Evolutionary conservation across 2,329 filamentous ascomycete species (phyloP).

Genomic region (Biscogniauxia marginata): DNA sequence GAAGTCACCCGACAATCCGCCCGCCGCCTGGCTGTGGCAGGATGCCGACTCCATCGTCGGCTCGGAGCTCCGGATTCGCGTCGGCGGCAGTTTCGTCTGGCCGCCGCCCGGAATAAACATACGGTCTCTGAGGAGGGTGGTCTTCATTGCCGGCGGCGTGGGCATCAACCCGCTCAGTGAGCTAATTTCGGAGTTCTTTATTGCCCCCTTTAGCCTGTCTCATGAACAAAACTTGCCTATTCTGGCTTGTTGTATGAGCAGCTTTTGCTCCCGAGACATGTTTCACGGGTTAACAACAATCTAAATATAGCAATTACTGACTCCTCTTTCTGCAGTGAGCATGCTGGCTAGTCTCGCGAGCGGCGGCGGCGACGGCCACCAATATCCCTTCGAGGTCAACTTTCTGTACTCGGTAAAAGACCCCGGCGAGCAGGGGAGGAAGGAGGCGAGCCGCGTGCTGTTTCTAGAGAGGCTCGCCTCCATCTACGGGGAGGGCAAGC

Average conservation of each 20-base stretch:
- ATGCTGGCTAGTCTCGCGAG: constrained; percentile 60
- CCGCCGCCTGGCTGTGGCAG: constrained; percentile 76
- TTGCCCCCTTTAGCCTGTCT: too few relatives aligned
- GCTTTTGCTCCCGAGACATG: too few relatives aligned
- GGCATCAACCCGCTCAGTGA: constrained; percentile 80
- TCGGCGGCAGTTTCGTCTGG: constrained; percentile 80
- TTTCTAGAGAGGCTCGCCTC: constrained; percentile 49
- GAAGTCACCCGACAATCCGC: constrained; percentile 65
- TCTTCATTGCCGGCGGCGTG: constrained; percentile 79
- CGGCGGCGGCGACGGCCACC: constrained; percentile 35
- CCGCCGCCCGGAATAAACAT: constrained; percentile 57
- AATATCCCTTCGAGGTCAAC: constrained; percentile 43
- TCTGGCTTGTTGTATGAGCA: too few relatives aligned
- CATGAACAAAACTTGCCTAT: too few relatives aligned
- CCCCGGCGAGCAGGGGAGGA: constrained; percentile 17
- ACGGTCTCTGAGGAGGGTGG: constrained; percentile 52
- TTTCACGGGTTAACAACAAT: too few relatives aligned
- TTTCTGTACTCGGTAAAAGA: constrained; percentile 62
- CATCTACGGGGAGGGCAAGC: constrained; percentile 37
- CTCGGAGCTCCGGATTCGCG: constrained; percentile 61
- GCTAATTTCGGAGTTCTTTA: too few relatives aligned
- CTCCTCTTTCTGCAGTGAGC: too few relatives aligned
- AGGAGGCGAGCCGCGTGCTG: constrained; percentile 38
- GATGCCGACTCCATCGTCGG: constrained; percentile 55
- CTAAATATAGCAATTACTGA: too few relatives aligned